These are phyloP conservation scores for Singerocomus inundabilis DNA, from an alignment of 1,284 basidiomycete genomes.

Conservation along the genomic window DNA sequence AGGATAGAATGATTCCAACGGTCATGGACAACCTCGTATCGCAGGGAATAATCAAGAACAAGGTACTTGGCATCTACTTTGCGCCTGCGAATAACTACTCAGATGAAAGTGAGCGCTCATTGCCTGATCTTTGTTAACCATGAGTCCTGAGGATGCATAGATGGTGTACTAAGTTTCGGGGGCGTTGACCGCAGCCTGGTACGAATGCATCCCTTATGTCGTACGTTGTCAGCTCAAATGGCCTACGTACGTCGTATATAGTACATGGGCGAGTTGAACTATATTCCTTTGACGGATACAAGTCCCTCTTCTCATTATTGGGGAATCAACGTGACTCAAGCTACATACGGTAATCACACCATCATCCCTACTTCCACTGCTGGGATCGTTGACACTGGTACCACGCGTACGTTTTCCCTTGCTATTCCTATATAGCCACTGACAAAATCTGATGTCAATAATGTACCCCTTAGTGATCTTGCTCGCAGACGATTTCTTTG, in stretches of 20 bases:
- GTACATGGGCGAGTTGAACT: conserved; percentile 20
- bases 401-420: conserved; percentile 13
- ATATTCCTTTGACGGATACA: conserved; percentile 23
- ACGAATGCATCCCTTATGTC: background rate
- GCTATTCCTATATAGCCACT: background rate
- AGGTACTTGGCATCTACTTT: conserved; percentile 24
- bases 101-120: conserved; percentile 16
- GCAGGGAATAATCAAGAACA: conserved; percentile 12
- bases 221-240: background rate
- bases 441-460: background rate
- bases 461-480: conserved; percentile 12
- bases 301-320: conserved; percentile 17
- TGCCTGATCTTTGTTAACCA: background rate
- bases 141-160: conserved; percentile 5
- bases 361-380: conserved; percentile 20
- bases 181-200: conserved; percentile 21
- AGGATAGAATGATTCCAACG: conserved; percentile 17
- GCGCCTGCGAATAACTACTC: conserved; percentile 15
- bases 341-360: conserved; percentile 12
- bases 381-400: conserved; percentile 19
- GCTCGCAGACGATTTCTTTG: conserved; percentile 22
- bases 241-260: background rate
- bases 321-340: conserved; percentile 24
- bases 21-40: conserved; percentile 25
- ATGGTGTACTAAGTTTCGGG: conserved; percentile 27